Evolutionary conservation across 805 yeast genomes (phyloP), one percentile per base, ranked within the genome.

Genomic region (Saturnispora mendoncae): DNA sequence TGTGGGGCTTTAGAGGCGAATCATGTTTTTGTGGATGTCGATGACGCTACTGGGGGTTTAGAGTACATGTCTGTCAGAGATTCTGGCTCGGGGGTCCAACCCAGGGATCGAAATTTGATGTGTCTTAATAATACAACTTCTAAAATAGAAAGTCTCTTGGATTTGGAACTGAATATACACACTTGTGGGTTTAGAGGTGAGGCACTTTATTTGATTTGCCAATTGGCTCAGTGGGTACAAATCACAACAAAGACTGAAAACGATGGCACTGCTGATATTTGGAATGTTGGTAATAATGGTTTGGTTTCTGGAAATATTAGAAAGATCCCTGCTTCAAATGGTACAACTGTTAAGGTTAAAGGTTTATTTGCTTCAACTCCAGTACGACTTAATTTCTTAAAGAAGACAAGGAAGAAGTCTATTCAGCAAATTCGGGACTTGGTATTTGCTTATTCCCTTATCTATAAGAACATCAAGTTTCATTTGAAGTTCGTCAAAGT

Each of bases 171-270:
- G 13, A 55, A 55, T 2, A 39, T 64, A 4, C 20, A 42, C 1
- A 58, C 73, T 0, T 56, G 67, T 39, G 78, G 79, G 0, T 72
- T 68, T 45, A 57, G 74, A 51, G 80, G 78, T 6, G 72, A 71
- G 44, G 75, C 76, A 0, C 51, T 74, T 6, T 61, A 59, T 48
- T 56, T 60, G 32, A 50, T 74, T 18, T 56, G 64, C 20, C 62
- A 50, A 34, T 43, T 62, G 19, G 51, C 56, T 15, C 59, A 61
- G 1, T 37, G 55, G 0, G 36, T 66, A 46, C 55, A 56, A 31
- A 52, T 68, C 0, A 48, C 49, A 8, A 57, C 68, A 0, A 61
- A 52, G 40, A 57, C 64, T 2, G 14, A 33, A 4, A 33, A 40
- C 0, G 71, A 66, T n/a, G 23, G 24, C 1, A 46, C 57, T 20